These are phyloP conservation scores for Coemansia sp. DNA, from an alignment of 192 early-diverging fungal species.

Conservation along the genomic window DNA sequence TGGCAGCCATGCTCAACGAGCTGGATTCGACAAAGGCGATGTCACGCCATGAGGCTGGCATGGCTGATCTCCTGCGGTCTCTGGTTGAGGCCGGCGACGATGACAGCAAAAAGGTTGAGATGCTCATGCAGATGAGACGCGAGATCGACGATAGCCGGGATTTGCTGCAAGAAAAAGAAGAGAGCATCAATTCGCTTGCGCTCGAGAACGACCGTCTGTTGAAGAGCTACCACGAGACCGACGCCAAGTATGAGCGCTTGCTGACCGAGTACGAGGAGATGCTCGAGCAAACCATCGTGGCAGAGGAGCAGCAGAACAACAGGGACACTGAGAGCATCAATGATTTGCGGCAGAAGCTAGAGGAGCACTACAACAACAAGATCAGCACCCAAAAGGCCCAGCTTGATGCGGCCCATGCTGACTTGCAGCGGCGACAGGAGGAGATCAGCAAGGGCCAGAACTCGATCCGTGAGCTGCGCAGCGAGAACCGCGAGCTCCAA, in stretches of 20 bases:
- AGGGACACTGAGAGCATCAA: constrained; percentile 66
- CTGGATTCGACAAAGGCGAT: constrained; percentile 46
- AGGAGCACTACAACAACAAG: constrained; percentile 78
- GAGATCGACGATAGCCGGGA: constrained; percentile 40
- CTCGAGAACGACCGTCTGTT: constrained; percentile 14
- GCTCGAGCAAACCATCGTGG: constrained; percentile 51
- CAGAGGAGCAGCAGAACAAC: constrained; percentile 46
- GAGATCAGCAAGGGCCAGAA: constrained; percentile 61
- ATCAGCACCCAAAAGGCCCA: constrained; percentile 66
- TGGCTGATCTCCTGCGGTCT: constrained; percentile 47
- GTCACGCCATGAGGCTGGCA: constrained; percentile 49
- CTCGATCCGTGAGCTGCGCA: constrained; percentile 40
- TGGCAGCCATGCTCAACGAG: constrained; percentile 44
- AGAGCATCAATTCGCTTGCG: constrained; percentile 14
- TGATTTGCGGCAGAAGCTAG: constrained; percentile 80
- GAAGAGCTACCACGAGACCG: constrained; percentile 22
- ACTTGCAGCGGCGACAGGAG: constrained; percentile 54
- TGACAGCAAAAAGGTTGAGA: constrained; percentile 40
- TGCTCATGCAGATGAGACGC: constrained; percentile 42
- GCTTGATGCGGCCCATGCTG: constrained; percentile 52
- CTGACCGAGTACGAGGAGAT: constrained; percentile 53
- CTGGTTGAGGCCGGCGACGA: constrained; percentile 51
- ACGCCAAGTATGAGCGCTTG: constrained; percentile 44
- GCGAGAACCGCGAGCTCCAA: constrained; percentile 43
- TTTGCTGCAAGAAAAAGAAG: constrained; percentile 14